Evolutionary conservation across 306 rosid species (phyloP), one percentile per base, ranked within the genome.

Genomic region (Dryas drummondii): DNA sequence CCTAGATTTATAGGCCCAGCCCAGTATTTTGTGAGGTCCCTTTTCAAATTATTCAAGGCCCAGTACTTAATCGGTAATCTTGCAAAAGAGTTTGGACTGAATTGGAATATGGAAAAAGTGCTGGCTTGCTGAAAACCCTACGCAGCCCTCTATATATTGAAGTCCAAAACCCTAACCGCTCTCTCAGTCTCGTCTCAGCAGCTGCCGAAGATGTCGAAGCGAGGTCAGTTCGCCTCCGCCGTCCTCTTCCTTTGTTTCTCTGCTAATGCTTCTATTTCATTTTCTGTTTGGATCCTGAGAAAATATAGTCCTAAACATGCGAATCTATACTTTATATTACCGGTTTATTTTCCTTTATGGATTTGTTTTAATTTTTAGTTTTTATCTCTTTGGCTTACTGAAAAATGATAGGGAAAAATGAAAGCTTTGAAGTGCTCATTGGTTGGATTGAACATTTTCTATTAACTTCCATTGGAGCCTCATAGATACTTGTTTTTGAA

Each of bases 141-240:
- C 27, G 73, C 47, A 37, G 51, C 71, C 16, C 9, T 26, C 64
- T 59, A 44, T 72, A 62, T 83, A 87, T 67, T 37, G 42, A 4
- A 3, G 14, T 26, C 27, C 19, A 67, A 69, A 85, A 76, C 78
- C 89, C 86, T 68, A 58, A 2, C 0, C 3, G 0, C 32, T n/a
- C 41, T 32, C 26, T 8, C 47, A 45, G 72, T 76, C 71, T 37
- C 48, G 27, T 14, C 52, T 54, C 54, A 40, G 83, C 85, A 22
- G 84, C 68, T 17, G 69, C 52, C 14, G 76, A 73, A 46, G 37
- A 88, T 84, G 88, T 88, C 89, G 83, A 92, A 82, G 90, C 84
- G 87, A 81, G 90, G 93, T 90, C 7, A 62, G 87, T 22, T 5
- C 27, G 2, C 44, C 47, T 12, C 16, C 11, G 5, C 2, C 4